Evolutionary conservation across 768 basidiomycete species (phyloP).

Genomic region (Lentinula lateritia): DNA sequence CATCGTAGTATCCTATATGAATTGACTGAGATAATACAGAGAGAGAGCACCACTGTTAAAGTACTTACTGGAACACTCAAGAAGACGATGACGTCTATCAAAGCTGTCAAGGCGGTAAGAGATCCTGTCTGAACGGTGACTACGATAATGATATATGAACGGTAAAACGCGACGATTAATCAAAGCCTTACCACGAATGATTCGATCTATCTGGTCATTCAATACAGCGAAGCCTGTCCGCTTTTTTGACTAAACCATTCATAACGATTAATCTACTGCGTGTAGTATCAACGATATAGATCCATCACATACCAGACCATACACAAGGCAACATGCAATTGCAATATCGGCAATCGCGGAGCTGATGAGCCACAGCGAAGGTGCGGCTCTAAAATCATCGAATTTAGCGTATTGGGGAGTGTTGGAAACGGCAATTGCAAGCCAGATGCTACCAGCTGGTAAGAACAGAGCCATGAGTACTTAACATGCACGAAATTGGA

Average conservation of each 20-base stretch:
- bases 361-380: constrained; percentile 2
- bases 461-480: too few species aligned
- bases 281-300: neutral
- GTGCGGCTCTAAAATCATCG: neutral
- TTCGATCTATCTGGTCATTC: constrained; percentile 8
- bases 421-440: neutral
- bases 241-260: neutral
- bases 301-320: neutral
- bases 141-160: neutral
- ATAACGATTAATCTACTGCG: too few species aligned
- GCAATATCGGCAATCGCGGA: constrained; percentile 6
- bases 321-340: constrained; percentile 1
- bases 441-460: constrained; percentile 2
- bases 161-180: neutral
- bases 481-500: too few species aligned
- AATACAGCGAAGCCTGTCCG: neutral
- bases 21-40: neutral
- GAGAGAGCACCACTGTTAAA: neutral
- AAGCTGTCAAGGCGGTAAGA: neutral
- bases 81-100: constrained; percentile 4
- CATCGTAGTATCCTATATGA: constrained; percentile 1
- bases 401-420: constrained; percentile 1
- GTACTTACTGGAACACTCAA: constrained; percentile 5
- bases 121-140: constrained; percentile 8
- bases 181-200: neutral